These are phyloP conservation scores for Sanghuangporus weigelae DNA, from an alignment of 1,284 basidiomycete species.

Conservation along the genomic window DNA sequence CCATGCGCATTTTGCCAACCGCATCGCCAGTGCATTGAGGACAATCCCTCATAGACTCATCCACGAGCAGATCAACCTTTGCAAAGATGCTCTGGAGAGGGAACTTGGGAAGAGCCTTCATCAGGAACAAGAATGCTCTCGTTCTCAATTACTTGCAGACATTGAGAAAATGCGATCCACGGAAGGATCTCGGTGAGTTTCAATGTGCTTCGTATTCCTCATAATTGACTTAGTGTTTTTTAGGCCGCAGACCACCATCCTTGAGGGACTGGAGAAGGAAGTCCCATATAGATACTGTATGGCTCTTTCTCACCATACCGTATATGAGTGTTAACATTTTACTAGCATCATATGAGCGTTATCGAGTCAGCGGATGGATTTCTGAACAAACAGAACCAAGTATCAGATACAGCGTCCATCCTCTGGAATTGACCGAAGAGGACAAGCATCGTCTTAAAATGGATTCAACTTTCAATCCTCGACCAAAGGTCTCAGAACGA, in stretches of 20 bases:
- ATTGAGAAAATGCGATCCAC: not conserved
- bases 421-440: conserved; percentile 34
- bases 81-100: not conserved
- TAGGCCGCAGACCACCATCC: not conserved
- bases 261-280: not conserved
- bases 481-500: conserved; percentile 26
- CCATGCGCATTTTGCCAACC: not conserved
- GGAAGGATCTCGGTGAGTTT: not conserved
- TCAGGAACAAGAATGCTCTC: not conserved
- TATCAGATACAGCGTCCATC: conserved; percentile 31
- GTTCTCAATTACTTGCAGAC: not conserved
- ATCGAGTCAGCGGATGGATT: not conserved
- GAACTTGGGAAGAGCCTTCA: not conserved
- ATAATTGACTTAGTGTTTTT: not conserved
- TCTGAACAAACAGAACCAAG: conserved; percentile 24
- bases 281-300: not conserved
- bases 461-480: conserved; percentile 32
- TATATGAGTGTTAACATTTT: not conserved
- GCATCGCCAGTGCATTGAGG: not conserved
- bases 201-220: not conserved
- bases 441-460: conserved; percentile 39
- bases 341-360: conserved; percentile 13
- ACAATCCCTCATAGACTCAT: not conserved
- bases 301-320: not conserved
- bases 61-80: not conserved